A percentile compares a stretch with the other conserved stretches of the same genome.
These are phyloP conservation scores for Stachybotrys echinatus DNA, from an alignment of 2,329 filamentous ascomycete species.

Conservation along the genomic window DNA sequence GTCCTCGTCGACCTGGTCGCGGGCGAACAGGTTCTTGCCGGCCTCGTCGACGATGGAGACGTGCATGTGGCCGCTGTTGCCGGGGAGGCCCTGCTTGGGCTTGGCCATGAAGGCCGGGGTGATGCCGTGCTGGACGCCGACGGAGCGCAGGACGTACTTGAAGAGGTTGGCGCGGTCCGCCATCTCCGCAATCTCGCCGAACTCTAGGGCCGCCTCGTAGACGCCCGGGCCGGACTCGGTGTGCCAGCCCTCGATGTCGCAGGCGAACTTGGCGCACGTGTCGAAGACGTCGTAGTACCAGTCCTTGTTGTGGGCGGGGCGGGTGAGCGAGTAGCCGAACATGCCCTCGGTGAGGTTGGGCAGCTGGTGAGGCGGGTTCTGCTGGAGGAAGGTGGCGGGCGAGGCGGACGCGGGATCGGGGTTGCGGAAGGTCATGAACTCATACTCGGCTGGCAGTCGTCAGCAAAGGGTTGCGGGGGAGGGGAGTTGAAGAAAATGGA, in stretches of 20 bases:
- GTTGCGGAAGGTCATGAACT: conserved; percentile 86
- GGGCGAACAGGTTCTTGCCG: conserved; percentile 80
- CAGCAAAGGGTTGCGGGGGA: background rate
- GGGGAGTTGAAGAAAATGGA: too few relatives aligned
- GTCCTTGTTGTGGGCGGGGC: conserved; percentile 83
- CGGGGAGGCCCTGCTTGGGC: conserved; percentile 81
- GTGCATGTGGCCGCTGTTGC: conserved; percentile 95
- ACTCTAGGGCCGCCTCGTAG: conserved; percentile 91
- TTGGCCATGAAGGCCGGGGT: conserved; percentile 99
- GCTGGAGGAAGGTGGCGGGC: conserved; percentile 67
- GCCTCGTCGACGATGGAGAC: conserved; percentile 75
- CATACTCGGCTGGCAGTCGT: conserved; percentile 70
- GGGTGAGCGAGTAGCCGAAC: conserved; percentile 89
- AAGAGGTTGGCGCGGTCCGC: conserved; percentile 88
- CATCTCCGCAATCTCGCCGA: conserved; percentile 81
- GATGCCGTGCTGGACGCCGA: conserved; percentile 82
- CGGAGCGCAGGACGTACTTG: conserved; percentile 90
- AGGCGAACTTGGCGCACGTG: conserved; percentile 70
- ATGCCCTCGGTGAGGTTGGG: conserved; percentile 85
- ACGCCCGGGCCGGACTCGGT: conserved; percentile 92
- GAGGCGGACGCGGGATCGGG: conserved; percentile 55
- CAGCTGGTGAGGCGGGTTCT: conserved; percentile 68
- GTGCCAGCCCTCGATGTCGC: conserved; percentile 90
- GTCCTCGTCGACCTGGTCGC: conserved; percentile 65
- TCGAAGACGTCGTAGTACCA: conserved; percentile 89